A percentile compares a stretch with the other conserved stretches of the same genome.
These are phyloP conservation scores for Globisporangium middletonii DNA, from an alignment of 352 stramenopile species.

Conservation along the genomic window DNA sequence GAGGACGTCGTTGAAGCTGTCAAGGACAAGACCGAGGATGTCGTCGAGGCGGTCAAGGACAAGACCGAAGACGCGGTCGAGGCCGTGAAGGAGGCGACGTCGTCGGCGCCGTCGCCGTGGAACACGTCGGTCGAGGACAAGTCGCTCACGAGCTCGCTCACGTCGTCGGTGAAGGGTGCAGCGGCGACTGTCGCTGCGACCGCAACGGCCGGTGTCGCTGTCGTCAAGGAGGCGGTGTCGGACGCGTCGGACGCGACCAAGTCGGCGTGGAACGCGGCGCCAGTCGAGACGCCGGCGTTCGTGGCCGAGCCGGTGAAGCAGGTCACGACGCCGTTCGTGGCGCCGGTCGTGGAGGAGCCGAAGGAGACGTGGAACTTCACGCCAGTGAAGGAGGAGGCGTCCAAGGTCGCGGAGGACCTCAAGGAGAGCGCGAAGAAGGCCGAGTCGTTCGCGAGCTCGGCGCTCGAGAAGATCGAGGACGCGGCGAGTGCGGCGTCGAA, in stretches of 20 bases:
- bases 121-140: conserved; percentile 11
- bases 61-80: conserved; percentile 6
- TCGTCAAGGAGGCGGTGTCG: conserved; percentile 5
- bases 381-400: conserved; percentile 20
- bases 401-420: conserved; percentile 19
- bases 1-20: conserved; percentile 5
- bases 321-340: conserved; percentile 10
- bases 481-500: conserved; percentile 3
- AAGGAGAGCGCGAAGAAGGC: conserved; percentile 12
- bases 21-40: conserved; percentile 7
- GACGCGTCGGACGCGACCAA: conserved; percentile 2
- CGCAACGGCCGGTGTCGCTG: conserved; percentile 4
- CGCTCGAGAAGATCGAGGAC: conserved; percentile 10
- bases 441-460: conserved; percentile 1
- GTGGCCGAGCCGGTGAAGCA: conserved; percentile 17
- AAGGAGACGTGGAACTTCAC: conserved; percentile 25
- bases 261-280: conserved; percentile 12
- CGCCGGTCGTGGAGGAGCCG: conserved; percentile 10
- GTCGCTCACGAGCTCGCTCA: conserved; percentile 1
- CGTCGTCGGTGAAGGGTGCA: conserved; percentile 3
- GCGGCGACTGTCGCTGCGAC: conserved; percentile 5
- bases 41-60: conserved; percentile 14
- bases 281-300: conserved; percentile 10
- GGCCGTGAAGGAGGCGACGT: conserved; percentile 12
- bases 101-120: conserved; percentile 12